Base-by-base conservation (phyloP, 371 early-diverging fungal genomes). In the Basidiobolus meristosporus region DNA sequence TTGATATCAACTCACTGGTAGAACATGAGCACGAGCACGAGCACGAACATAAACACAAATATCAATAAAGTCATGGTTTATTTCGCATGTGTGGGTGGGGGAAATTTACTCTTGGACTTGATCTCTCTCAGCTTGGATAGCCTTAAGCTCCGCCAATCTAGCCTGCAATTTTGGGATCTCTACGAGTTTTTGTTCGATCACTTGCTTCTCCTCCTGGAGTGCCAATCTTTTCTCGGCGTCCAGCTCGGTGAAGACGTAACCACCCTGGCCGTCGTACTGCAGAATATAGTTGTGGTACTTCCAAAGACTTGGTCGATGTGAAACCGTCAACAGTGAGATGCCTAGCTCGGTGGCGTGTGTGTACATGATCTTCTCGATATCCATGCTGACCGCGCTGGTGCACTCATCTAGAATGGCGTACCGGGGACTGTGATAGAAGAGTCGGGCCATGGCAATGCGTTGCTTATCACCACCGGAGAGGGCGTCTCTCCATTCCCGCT, bases 361-460 rank as follows among this genome's bases (percentile, higher is more conserved):
- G 53, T 89, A 89, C 86, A 89, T 86, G 44, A 82, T 74, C 52
- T 71, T 65, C 52, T 90, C 90, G 31, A 88, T 66, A 36, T 85
- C 86, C 73, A 87, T 73, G 54, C 80, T 77, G 21, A 88, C 87
- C n/a, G 90, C 81, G 48, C 77, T 77, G 7, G 90, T 90, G 52
- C 90, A 87, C 61, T 87, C 87, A 46, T 88, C 90, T 47, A 89
- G 57, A 53, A 89, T 86, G 30, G 90, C 83, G 58, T 75, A 89
- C 44, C 72, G 71, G 20, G 90, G 90, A n/a, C 71, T 60, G 48
- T 90, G 89, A 57, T 90, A 90, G 51, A 80, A 90, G 28, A 89
- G 66, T 42, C 86, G 65, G 9, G 90, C 88, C 86, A 86, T 82
- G 15, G 86, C 86, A 53, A 81, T 72, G 40, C 82, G 71, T 54